Base-by-base conservation (phyloP, 176 grass and related monocot genomes). In the Puya raimondii region DNA sequence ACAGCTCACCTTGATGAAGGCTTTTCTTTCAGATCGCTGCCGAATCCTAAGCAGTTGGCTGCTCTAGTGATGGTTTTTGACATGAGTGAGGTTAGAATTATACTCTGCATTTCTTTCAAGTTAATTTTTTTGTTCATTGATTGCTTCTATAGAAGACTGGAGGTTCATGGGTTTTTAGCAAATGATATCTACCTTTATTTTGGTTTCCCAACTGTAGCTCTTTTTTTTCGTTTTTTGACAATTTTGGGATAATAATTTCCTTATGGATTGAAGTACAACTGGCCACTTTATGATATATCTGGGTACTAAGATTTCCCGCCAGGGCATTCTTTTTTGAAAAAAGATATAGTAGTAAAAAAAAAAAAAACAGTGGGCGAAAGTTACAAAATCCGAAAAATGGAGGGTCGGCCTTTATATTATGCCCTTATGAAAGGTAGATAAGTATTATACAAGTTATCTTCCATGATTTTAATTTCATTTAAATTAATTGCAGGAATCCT, bases 21-120 rank as follows among this genome's bases (percentile, higher is more conserved):
- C 53, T 99, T 99, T 80, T 91, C 89, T 73, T 68, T 99, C 29
- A 51, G 66, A 15, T 81, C 69, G 0, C 66, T 93, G 14, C 89
- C 87, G 64, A 75, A 78, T 80, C 61, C 67, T 49, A 84, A 85
- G 65, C 80, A 73, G 6, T 15, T 99, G 70, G 77, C 78, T 67
- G 94, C 89, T 50, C 80, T 99, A 56, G 70, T 91, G 74, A 91
- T 93, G 94, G 87, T 99, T 81, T 99, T 88, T 47, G 82, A 99
- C 75, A 88, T 93, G 87, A 93, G 12, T 80, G 89, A 99, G 85
- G 89, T 84, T 64, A 54, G 70, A 54, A 72, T 42, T 11, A 3
- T 23, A 27, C 23, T 25, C 74, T 63, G 25, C 57, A 14, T 12
- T 72, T 69, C 16, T 58, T 68, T 56, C 26, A 4, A 49, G 25